phyloP scores from a whole-genome alignment of 139 green algal genomes.

The Desmodesmus armatus region DNA sequence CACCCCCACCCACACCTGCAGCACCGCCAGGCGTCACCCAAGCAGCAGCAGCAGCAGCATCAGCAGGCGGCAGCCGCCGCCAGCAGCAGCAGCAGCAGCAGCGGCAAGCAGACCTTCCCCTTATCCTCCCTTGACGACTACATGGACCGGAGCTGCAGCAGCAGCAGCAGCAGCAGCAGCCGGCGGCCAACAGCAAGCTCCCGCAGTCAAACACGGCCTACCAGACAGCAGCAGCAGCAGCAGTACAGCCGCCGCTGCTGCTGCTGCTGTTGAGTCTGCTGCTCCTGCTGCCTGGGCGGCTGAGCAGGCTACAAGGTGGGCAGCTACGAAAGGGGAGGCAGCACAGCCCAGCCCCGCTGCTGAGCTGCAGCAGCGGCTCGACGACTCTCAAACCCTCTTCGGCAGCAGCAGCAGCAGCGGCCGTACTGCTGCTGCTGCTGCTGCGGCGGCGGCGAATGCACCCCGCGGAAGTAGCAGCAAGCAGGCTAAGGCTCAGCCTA shows the following conservation, averaged over 20 bases:
- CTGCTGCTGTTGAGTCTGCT: slow-evolving; percentile 12
- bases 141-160: background rate
- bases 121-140: background rate
- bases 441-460: background rate
- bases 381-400: slow-evolving; percentile 30
- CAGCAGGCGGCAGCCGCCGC: background rate
- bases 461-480: background rate
- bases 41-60: background rate
- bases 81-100: slow-evolving; percentile 34
- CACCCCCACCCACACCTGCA: slow-evolving; percentile 25
- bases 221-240: background rate
- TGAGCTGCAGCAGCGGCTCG: slow-evolving; percentile 42
- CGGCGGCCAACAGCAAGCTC: background rate
- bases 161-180: background rate
- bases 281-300: slow-evolving; percentile 3
- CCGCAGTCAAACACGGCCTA: background rate
- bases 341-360: slow-evolving; percentile 17
- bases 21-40: background rate
- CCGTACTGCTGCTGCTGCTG: background rate
- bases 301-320: slow-evolving; percentile 39
- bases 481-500: background rate
- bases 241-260: background rate
- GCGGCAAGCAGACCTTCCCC: background rate
- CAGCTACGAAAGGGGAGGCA: background rate
- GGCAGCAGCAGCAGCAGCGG: slow-evolving; percentile 19